A percentile compares a stretch with the other conserved stretches of the same genome.
phyloP scores from a whole-genome alignment of 2,329 filamentous ascomycete genomes.

The Cadophora sp. region DNA sequence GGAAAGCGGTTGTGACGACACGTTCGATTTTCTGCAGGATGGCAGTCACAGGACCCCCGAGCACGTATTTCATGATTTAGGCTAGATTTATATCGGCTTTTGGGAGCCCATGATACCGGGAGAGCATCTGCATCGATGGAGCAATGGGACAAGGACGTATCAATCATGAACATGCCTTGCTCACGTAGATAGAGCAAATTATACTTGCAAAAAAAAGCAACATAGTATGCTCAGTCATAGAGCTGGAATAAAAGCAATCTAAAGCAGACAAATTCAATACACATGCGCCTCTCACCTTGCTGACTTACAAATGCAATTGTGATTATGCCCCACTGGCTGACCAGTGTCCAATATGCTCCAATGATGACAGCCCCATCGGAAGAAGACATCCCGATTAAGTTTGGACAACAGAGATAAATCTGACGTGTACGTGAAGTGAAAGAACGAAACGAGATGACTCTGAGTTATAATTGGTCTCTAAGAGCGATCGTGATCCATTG shows the following conservation, averaged over 20 bases:
- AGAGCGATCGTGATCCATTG: neutral
- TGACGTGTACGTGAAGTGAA: neutral
- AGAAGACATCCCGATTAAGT: neutral
- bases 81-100: too few species aligned
- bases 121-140: too few species aligned
- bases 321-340: neutral
- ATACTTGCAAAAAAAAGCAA: too few species aligned
- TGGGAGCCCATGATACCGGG: too few species aligned
- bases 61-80: too few species aligned
- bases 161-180: too few species aligned
- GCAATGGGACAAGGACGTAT: too few species aligned
- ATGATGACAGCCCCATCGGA: constrained; percentile 2
- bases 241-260: neutral
- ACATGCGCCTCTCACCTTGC: neutral
- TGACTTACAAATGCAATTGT: neutral
- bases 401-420: neutral
- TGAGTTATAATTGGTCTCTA: neutral
- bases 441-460: neutral
- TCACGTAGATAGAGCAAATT: too few species aligned
- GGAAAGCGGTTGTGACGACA: too few species aligned
- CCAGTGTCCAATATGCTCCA: neutral
- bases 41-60: too few species aligned
- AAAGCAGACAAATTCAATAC: neutral
- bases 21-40: too few species aligned
- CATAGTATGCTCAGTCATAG: neutral